phyloP scores from a whole-genome alignment of 2,329 filamentous ascomycete species.

The Sporothrix pallida region DNA sequence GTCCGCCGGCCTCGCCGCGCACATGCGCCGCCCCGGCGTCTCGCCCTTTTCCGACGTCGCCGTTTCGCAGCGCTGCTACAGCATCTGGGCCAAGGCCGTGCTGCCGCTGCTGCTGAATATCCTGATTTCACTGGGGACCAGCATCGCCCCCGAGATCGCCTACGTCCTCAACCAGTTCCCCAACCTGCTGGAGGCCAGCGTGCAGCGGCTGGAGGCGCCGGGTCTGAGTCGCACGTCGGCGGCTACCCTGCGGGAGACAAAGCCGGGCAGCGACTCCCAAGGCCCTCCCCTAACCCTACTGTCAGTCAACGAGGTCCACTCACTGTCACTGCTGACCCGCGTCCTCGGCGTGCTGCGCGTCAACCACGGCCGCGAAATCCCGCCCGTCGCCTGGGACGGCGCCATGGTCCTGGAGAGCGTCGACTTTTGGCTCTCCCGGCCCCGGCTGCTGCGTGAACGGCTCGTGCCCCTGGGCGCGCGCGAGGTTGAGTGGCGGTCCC shows the following conservation, averaged over 20 bases:
- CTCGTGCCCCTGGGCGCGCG: constrained; percentile 74
- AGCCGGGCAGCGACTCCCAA: constrained; percentile 45
- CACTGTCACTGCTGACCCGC: constrained; percentile 74
- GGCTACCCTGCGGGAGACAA: background rate
- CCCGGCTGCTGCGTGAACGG: constrained; percentile 71
- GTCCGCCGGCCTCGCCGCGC: constrained; percentile 77
- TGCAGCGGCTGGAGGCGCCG: constrained; percentile 71
- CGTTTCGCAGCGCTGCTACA: constrained; percentile 75
- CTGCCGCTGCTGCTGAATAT: constrained; percentile 89
- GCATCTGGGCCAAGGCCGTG: constrained; percentile 87
- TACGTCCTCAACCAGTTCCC: constrained; percentile 91
- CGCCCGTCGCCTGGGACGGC: constrained; percentile 76
- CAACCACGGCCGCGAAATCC: constrained; percentile 73
- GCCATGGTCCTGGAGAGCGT: constrained; percentile 77
- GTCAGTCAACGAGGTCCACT: constrained; percentile 78
- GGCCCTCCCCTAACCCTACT: constrained; percentile 69
- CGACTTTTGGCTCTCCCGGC: constrained; percentile 77
- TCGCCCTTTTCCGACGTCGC: constrained; percentile 78
- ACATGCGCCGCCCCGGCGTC: constrained; percentile 73
- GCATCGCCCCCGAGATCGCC: constrained; percentile 82
- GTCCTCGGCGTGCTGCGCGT: constrained; percentile 71
- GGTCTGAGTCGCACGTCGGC: constrained; percentile 54
- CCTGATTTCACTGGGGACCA: constrained; percentile 77
- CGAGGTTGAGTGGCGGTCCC: constrained; percentile 67
- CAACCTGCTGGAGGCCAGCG: constrained; percentile 73